A percentile compares a stretch with the other conserved stretches of the same genome.
These are phyloP conservation scores for Ogataea minuta DNA, from an alignment of 805 yeast species.

Conservation along the genomic window DNA sequence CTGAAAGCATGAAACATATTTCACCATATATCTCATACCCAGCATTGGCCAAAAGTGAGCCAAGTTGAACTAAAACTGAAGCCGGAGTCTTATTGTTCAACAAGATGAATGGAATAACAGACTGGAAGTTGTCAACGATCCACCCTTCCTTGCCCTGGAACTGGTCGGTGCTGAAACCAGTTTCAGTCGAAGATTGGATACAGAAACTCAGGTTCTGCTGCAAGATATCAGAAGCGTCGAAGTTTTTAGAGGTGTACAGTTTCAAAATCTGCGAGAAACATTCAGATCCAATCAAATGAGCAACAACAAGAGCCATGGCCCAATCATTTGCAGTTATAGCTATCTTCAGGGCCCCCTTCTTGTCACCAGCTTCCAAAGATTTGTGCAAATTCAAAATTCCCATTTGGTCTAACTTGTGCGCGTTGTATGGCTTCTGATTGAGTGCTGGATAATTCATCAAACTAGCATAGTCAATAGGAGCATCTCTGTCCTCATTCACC, in stretches of 20 bases:
- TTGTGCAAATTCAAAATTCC: constrained; percentile 33
- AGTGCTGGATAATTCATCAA: constrained; percentile 16
- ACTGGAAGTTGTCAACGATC: constrained; percentile 30
- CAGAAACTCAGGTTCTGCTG: constrained; percentile 32
- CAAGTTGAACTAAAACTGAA: constrained; percentile 31
- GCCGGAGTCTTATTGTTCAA: constrained; percentile 27
- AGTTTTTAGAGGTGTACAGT: constrained; percentile 21
- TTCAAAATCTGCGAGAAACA: constrained; percentile 46
- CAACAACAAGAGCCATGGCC: constrained; percentile 72
- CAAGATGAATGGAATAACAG: constrained; percentile 32
- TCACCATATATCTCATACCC: constrained; percentile 41
- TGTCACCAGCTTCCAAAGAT: constrained; percentile 59
- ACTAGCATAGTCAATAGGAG: constrained; percentile 19
- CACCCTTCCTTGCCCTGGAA: constrained; percentile 28
- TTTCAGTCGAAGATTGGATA: constrained; percentile 22
- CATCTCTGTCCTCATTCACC: constrained; percentile 8
- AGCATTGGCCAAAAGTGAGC: constrained; percentile 34
- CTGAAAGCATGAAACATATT: constrained; percentile 35
- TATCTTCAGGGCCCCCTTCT: constrained; percentile 59
- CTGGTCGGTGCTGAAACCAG: constrained; percentile 18
- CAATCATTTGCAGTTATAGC: constrained; percentile 68
- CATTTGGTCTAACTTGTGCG: constrained; percentile 24
- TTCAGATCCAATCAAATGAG: constrained; percentile 62
- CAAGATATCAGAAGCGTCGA: constrained; percentile 22
- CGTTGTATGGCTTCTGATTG: constrained; percentile 22